Evolutionary conservation across 176 grass and related monocot species (phyloP).

Genomic region (Musa beccarii): DNA sequence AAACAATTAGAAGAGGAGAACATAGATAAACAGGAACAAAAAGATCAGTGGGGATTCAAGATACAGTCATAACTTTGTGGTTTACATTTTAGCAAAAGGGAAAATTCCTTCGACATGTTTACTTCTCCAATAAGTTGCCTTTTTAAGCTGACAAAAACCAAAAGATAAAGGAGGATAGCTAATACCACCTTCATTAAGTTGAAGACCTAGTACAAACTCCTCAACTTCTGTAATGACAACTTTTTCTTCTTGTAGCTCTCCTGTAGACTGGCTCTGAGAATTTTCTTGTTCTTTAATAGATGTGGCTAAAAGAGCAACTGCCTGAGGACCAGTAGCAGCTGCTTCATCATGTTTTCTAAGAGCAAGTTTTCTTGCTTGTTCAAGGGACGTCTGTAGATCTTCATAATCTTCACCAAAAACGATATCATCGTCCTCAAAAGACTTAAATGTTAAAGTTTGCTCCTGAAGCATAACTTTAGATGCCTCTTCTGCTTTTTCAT

Average conservation of each 20-base stretch:
- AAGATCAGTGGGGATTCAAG: background rate
- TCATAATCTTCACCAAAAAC: constrained; percentile 94
- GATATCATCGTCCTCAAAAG: constrained; percentile 34
- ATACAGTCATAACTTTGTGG: background rate
- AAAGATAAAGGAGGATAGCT: constrained; percentile 2
- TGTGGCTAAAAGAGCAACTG: constrained; percentile 43
- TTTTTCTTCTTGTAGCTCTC: constrained; percentile 51
- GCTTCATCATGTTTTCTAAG: constrained; percentile 54
- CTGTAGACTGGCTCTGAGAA: constrained; percentile 21
- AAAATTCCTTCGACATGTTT: background rate
- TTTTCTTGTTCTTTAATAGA: constrained; percentile 46
- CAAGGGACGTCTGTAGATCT: constrained; percentile 75
- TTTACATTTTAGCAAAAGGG: background rate
- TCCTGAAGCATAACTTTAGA: constrained; percentile 57
- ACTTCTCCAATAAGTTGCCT: background rate
- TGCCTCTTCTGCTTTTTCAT: constrained; percentile 74
- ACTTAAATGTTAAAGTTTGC: constrained; percentile 31
- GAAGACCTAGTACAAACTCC: constrained; percentile 80
- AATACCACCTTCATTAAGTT: constrained; percentile 90
- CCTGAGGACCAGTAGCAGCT: constrained; percentile 39
- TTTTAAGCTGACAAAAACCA: background rate
- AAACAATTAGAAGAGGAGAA: constrained; percentile 1
- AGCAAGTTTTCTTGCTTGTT: constrained; percentile 76
- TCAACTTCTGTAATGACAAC: constrained; percentile 86
- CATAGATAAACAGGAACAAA: background rate